phyloP scores from a whole-genome alignment of 2,329 filamentous ascomycete species.

The Simplicillium sp. region DNA sequence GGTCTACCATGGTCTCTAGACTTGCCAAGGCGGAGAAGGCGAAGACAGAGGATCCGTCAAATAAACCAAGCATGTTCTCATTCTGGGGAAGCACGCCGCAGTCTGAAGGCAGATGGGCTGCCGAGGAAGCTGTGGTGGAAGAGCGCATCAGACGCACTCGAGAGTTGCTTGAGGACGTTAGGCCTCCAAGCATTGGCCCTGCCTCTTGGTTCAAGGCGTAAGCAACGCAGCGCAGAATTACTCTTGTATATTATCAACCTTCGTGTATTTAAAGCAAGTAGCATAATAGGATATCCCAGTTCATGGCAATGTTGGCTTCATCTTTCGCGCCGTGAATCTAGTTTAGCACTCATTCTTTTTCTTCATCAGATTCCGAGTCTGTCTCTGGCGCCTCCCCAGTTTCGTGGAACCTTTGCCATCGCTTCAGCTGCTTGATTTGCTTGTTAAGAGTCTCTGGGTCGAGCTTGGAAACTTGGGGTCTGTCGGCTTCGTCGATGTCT shows the following conservation, averaged over 20 bases:
- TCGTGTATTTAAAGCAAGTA: no score
- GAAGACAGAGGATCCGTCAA: slow-evolving; percentile 24
- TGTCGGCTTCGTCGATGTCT: slow-evolving; percentile 17
- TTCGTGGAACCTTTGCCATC: slow-evolving; percentile 17
- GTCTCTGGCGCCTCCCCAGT: slow-evolving; percentile 14
- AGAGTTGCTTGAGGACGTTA: slow-evolving; percentile 41
- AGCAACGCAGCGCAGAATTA: slow-evolving; percentile 5
- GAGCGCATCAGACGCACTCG: slow-evolving; percentile 41
- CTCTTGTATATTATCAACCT: neutral
- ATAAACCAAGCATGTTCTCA: slow-evolving; percentile 21
- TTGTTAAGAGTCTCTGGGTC: slow-evolving; percentile 12
- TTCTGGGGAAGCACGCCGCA: slow-evolving; percentile 26
- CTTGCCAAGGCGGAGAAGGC: slow-evolving; percentile 45
- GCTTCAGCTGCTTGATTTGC: slow-evolving; percentile 14
- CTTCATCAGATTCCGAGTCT: slow-evolving; percentile 13
- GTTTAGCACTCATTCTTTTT: slow-evolving; percentile 5
- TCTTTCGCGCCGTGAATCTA: no score
- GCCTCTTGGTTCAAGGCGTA: slow-evolving; percentile 30
- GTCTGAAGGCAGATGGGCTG: slow-evolving; percentile 37
- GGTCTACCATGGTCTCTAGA: slow-evolving; percentile 67
- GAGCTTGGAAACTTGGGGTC: slow-evolving; percentile 14
- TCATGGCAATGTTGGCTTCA: neutral
- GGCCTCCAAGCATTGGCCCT: slow-evolving; percentile 23
- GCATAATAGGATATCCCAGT: no score
- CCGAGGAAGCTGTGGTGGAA: slow-evolving; percentile 43